Base-by-base conservation (phyloP, 805 yeast genomes). In the Alloascoidea hylecoeti region DNA sequence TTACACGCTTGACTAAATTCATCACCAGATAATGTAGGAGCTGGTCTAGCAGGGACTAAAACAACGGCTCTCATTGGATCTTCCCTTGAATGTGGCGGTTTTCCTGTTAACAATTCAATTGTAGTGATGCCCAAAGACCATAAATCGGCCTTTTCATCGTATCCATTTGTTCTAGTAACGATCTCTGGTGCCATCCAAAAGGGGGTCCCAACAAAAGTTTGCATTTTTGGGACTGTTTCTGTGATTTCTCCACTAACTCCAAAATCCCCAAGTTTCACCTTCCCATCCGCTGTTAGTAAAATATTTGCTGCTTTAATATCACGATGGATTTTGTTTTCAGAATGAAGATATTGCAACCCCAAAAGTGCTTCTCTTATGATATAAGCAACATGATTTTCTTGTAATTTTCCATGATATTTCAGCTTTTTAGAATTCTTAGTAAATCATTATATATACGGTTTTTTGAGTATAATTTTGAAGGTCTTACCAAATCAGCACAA, bases 151-250 rank as follows among this genome's bases (percentile, higher is more conserved):
- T 80, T 82, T 44, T 78, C 81, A 50, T 82, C 70, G 55, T 92
- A 86, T 1, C 92, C 94, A 5, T 58, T 54, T 35, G 56, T 49
- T 50, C 68, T 53, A 3, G 64, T 54, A 34, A 92, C 80, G n/a
- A 89, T 81, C 54, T 92, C 98, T 0, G 98, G 98, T 0, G 98
- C 98, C 97, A 89, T 88, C 96, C 96, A 88, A 56, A 74, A 84
- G 12, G 96, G 96, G 0, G 96, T 86, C 1, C 97, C 97, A 38
- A 86, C 95, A 64, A 88, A 78, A 0, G 96, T 83, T 39, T 71
- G 72, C 44, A 78, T 70, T 42, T 65, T 65, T 16, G 62, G 56
- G 35, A 57, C 40, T 13, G 79, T 67, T 35, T 64, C 57, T 15
- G 78, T 69, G 17, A 88, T 64, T 54, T 85, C 92, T 0, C 92